A percentile compares a stretch with the other conserved stretches of the same genome.
Conservation (phyloP, 331 rosid genomes). For the Dryas integrifolia region DNA sequence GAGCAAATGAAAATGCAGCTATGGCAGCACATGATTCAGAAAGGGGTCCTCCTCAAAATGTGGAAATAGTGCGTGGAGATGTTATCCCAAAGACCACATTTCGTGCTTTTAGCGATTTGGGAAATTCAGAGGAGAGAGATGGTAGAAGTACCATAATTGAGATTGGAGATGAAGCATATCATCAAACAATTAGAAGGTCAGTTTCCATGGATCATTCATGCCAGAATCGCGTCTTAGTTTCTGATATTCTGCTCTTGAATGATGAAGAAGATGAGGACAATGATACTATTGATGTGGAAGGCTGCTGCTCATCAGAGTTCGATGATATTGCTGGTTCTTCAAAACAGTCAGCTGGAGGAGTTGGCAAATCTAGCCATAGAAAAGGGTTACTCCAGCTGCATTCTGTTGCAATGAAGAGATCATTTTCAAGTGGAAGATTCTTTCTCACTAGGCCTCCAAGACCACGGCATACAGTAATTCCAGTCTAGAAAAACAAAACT, state of each 20-base stretch:
- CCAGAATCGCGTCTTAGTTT: slow-evolving; percentile 37
- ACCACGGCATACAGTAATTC: slow-evolving; percentile 45
- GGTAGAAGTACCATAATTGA: slow-evolving; percentile 37
- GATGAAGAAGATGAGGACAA: slow-evolving; percentile 35
- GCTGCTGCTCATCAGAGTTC: slow-evolving; percentile 15
- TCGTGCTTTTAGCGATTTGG: slow-evolving; percentile 59
- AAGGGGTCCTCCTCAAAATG: slow-evolving; percentile 29
- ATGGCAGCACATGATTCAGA: slow-evolving; percentile 29
- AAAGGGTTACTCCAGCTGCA: slow-evolving; percentile 40
- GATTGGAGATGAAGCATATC: slow-evolving; percentile 53
- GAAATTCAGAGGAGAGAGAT: slow-evolving; percentile 58
- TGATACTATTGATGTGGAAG: slow-evolving; percentile 36
- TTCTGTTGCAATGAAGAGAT: slow-evolving; percentile 69
- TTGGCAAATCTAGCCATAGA: slow-evolving; percentile 33
- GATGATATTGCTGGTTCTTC: slow-evolving; percentile 52
- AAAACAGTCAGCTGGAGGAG: slow-evolving; percentile 37
- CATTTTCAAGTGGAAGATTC: slow-evolving; percentile 70
- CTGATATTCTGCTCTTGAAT: slow-evolving; percentile 44
- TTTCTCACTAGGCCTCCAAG: slow-evolving; percentile 49
- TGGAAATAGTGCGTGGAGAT: slow-evolving; percentile 22
- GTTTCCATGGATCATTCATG: slow-evolving; percentile 73
- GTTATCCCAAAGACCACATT: slow-evolving; percentile 38
- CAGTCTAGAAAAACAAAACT: slow-evolving; percentile 32
- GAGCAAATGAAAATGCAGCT: slow-evolving; percentile 23
- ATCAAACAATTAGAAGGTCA: slow-evolving; percentile 59